A percentile compares a stretch with the other conserved stretches of the same genome.
Evolutionary conservation across 1,284 basidiomycete species (phyloP).

Genomic region (Malassezia caprae): DNA sequence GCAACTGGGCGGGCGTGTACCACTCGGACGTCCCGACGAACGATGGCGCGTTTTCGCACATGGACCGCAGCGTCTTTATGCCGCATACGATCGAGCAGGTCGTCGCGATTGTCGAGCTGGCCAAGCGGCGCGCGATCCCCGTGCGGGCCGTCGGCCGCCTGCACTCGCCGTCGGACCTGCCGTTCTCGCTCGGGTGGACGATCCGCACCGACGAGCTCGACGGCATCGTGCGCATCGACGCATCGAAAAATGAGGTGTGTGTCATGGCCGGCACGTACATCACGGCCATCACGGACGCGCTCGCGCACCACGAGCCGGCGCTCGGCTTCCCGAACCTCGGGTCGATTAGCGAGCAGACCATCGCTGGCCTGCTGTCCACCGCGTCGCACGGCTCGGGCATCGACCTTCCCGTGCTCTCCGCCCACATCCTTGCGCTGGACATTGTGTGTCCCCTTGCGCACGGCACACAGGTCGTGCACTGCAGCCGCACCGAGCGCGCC

Average conservation of each 20-base stretch:
- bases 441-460: conserved; percentile 53
- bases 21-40: conserved; percentile 46
- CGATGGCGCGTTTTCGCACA: conserved; percentile 14
- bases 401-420: conserved; percentile 69
- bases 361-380: conserved; percentile 86
- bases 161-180: conserved; percentile 81
- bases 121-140: conserved; percentile 59
- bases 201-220: conserved; percentile 41
- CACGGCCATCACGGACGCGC: conserved; percentile 47
- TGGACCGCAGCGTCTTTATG: conserved; percentile 56
- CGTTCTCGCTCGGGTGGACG: conserved; percentile 41
- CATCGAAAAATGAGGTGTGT: conserved; percentile 20
- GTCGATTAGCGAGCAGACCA: conserved; percentile 90
- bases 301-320: conserved; percentile 56
- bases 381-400: conserved; percentile 88
- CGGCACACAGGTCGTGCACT: conserved; percentile 60
- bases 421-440: conserved; percentile 64
- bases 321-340: conserved; percentile 87
- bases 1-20: conserved; percentile 55
- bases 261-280: conserved; percentile 47
- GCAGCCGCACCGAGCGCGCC: conserved; percentile 58
- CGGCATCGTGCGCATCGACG: conserved; percentile 29
- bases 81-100: conserved; percentile 67
- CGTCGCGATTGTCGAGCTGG: conserved; percentile 69
- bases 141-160: conserved; percentile 79